Conservation (phyloP, 176 grass and related monocot species). For the Elymus sibiricus region DNA sequence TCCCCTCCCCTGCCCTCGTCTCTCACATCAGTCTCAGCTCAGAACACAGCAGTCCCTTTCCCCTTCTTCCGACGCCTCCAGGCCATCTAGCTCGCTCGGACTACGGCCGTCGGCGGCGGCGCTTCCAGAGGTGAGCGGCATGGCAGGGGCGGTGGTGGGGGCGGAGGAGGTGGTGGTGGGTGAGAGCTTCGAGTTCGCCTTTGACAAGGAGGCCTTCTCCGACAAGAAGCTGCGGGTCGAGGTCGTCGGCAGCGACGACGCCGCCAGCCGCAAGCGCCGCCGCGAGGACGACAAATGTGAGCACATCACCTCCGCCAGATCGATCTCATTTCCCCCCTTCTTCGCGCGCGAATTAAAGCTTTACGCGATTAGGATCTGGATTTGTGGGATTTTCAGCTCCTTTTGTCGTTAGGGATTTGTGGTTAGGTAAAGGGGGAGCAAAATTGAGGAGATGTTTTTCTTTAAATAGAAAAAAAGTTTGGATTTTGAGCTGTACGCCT, state of each 20-base stretch:
- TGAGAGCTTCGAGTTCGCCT: background rate
- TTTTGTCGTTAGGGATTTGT: background rate
- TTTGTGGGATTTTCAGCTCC: background rate
- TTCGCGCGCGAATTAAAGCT: background rate
- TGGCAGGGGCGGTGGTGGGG: background rate
- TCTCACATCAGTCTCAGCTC: too few species aligned
- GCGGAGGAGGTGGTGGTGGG: background rate
- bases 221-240: background rate
- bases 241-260: background rate
- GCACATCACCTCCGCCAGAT: background rate
- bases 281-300: background rate
- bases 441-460: background rate
- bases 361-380: background rate
- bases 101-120: background rate
- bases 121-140: background rate
- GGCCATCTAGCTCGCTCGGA: background rate
- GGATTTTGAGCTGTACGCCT: background rate
- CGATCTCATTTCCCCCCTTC: background rate
- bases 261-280: background rate
- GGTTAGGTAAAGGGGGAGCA: background rate
- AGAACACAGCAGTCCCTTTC: background rate
- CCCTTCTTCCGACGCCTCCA: background rate
- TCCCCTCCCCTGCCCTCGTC: too few species aligned
- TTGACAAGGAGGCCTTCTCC: background rate
- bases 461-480: background rate